These are phyloP conservation scores for Primulina tabacum DNA, from an alignment of 257 asterid species.

Conservation along the genomic window DNA sequence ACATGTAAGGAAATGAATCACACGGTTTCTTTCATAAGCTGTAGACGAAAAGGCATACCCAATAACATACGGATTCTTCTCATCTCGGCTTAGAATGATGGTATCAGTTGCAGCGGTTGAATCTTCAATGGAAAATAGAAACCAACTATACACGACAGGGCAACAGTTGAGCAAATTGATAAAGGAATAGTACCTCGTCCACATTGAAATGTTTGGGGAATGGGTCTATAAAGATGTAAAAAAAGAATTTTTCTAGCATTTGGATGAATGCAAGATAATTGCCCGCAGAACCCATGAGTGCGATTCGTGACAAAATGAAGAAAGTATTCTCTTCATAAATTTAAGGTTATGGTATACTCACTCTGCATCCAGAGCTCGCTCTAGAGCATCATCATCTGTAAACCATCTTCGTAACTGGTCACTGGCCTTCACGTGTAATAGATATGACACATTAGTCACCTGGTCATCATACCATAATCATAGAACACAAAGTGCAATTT, in stretches of 20 bases:
- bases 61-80: conserved; percentile 52
- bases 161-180: conserved; percentile 16
- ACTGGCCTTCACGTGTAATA: conserved; percentile 53
- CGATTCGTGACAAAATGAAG: not conserved
- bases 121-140: conserved; percentile 56
- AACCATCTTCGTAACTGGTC: conserved; percentile 72
- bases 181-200: not conserved
- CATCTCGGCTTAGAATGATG: conserved; percentile 68
- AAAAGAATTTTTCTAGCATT: not conserved
- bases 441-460: conserved; percentile 10
- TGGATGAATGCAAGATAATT: not conserved
- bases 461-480: not conserved
- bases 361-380: conserved; percentile 88
- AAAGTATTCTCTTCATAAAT: not conserved
- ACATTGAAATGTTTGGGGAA: too few relatives aligned
- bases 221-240: not conserved
- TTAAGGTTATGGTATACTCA: conserved; percentile 31
- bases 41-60: conserved; percentile 51
- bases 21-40: not conserved
- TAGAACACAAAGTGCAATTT: not conserved
- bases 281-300: not conserved
- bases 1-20: not conserved
- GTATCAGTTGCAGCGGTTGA: conserved; percentile 31
- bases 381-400: conserved; percentile 79
- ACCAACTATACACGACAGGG: conserved; percentile 54